phyloP scores from a whole-genome alignment of 1,284 basidiomycete genomes.

The Fomitopsis betulina region DNA sequence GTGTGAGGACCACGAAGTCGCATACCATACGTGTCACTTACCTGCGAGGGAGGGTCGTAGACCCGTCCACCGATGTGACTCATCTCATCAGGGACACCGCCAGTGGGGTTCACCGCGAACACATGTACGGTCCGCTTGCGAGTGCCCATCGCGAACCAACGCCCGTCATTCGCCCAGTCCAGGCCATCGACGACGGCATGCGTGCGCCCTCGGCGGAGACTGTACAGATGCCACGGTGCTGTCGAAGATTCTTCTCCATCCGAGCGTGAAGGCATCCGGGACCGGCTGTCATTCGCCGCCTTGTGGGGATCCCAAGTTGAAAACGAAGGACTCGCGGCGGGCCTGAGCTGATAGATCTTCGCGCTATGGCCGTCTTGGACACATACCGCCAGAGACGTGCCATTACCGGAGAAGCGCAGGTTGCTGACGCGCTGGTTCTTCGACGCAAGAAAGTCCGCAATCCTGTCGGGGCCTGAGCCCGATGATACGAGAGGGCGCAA shows the following conservation, averaged over 20 bases:
- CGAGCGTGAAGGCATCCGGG: background rate
- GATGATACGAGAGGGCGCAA: slow-evolving; percentile 34
- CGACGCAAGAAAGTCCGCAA: slow-evolving; percentile 46
- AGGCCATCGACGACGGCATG: slow-evolving; percentile 56
- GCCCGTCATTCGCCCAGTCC: slow-evolving; percentile 57
- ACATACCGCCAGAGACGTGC: slow-evolving; percentile 53
- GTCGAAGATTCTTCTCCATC: slow-evolving; percentile 14
- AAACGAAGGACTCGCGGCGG: slow-evolving; percentile 27
- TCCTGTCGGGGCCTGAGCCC: slow-evolving; percentile 22
- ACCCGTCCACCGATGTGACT: slow-evolving; percentile 62
- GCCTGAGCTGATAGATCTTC: slow-evolving; percentile 50
- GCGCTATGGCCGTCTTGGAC: slow-evolving; percentile 58
- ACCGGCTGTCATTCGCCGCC: background rate
- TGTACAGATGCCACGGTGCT: slow-evolving; percentile 60
- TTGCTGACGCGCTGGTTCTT: slow-evolving; percentile 45
- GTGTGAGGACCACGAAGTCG: background rate
- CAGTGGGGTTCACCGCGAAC: slow-evolving; percentile 74
- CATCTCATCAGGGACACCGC: slow-evolving; percentile 59
- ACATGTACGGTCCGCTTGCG: slow-evolving; percentile 64
- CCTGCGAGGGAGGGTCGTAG: slow-evolving; percentile 39
- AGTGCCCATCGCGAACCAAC: slow-evolving; percentile 71
- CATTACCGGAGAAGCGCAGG: slow-evolving; percentile 57
- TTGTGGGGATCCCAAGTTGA: background rate
- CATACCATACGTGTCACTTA: slow-evolving; percentile 34
- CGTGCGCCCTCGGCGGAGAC: slow-evolving; percentile 69